phyloP scores from a whole-genome alignment of 1,284 basidiomycete genomes.

The Leccinum solheimii region DNA sequence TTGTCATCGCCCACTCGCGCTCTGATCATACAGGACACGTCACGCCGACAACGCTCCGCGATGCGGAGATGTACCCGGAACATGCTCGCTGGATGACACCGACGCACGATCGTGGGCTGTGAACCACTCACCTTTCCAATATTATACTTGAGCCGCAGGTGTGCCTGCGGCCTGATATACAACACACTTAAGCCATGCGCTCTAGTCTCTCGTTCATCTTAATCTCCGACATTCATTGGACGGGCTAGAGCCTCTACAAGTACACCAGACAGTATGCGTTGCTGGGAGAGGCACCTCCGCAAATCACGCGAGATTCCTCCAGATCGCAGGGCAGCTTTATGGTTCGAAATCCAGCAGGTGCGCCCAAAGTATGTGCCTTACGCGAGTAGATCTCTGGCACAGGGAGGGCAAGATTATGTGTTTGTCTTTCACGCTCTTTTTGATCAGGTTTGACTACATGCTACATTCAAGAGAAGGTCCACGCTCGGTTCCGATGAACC shows the following conservation, averaged over 20 bases:
- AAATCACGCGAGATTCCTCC: neutral
- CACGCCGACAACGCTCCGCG: neutral
- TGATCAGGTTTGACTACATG: neutral
- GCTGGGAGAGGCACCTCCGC: neutral
- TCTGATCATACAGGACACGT: neutral
- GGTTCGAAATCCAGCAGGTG: neutral
- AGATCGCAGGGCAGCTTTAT: neutral
- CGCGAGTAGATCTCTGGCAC: neutral
- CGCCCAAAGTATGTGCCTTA: neutral
- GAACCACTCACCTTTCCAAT: neutral
- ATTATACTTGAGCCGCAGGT: neutral
- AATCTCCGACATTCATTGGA: neutral
- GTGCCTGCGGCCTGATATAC: neutral
- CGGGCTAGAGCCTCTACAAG: neutral
- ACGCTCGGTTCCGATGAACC: neutral
- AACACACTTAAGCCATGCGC: neutral
- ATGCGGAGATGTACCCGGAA: neutral
- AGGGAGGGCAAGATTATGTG: neutral
- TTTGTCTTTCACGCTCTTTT: neutral
- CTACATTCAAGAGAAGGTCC: neutral
- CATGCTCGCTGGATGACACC: neutral
- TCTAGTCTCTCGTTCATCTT: neutral
- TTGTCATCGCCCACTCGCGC: neutral
- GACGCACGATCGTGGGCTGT: neutral
- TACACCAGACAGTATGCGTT: too few species aligned